Percentiles rank a stretch among this genome's conserved stretches.
phyloP scores from a whole-genome alignment of 202 grass and related monocot species.

The Musa balbisiana region DNA sequence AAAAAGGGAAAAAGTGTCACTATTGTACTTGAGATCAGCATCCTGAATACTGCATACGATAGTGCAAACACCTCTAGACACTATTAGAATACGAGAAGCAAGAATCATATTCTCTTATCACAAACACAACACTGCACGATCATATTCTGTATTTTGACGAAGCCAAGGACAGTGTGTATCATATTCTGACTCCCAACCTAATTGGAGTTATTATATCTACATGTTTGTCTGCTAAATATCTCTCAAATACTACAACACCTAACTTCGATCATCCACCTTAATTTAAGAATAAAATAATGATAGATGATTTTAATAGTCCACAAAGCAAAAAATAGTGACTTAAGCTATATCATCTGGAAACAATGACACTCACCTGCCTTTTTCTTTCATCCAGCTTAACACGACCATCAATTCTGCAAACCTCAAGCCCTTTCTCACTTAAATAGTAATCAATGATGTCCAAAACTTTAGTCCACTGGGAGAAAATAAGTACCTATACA shows the following conservation, averaged over 20 bases:
- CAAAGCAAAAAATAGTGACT: too few relatives aligned
- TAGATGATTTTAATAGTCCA: too few relatives aligned
- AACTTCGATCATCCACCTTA: too few relatives aligned
- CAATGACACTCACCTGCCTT: constrained; percentile 48
- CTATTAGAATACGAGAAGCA: not conserved
- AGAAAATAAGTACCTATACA: constrained; percentile 86
- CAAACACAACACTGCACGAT: not conserved
- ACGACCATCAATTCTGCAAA: constrained; percentile 86
- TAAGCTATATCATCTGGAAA: not conserved
- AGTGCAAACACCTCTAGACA: not conserved
- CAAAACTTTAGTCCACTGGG: constrained; percentile 93
- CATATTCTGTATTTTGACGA: not conserved
- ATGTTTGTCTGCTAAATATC: too few relatives aligned
- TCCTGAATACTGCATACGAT: not conserved
- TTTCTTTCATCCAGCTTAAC: constrained; percentile 71
- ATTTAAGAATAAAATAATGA: too few relatives aligned
- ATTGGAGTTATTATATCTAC: too few relatives aligned
- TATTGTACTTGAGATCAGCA: not conserved
- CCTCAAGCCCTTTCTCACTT: constrained; percentile 45
- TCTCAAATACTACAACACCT: too few relatives aligned
- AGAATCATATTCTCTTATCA: not conserved
- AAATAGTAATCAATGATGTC: constrained; percentile 86
- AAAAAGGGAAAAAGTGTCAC: not conserved
- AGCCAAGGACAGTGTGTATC: too few relatives aligned
- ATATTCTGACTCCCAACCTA: too few relatives aligned